phyloP scores from a whole-genome alignment of 768 basidiomycete species.

The Suillus subluteus region DNA sequence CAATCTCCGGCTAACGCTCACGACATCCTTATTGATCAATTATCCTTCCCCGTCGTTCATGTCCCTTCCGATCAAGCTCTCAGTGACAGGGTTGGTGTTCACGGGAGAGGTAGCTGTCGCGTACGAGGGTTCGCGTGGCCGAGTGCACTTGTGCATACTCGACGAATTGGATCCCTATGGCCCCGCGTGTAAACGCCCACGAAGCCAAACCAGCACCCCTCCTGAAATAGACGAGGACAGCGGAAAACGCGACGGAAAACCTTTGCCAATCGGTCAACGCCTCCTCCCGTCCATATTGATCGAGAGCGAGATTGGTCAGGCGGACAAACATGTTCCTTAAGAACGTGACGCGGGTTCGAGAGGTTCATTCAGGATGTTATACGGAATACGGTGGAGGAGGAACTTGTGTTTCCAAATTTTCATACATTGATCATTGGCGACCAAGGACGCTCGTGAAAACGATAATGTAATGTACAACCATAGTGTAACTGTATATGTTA shows the following conservation, averaged over 20 bases:
- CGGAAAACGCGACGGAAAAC: slow-evolving; percentile 57
- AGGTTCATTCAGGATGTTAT: slow-evolving; percentile 95
- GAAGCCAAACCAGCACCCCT: slow-evolving; percentile 51
- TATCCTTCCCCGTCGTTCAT: slow-evolving; percentile 97
- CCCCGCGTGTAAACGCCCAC: slow-evolving; percentile 63
- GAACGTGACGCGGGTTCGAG: slow-evolving; percentile 94
- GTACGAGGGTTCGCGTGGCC: slow-evolving; percentile 80
- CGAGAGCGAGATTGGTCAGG: slow-evolving; percentile 96
- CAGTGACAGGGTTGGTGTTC: slow-evolving; percentile 88
- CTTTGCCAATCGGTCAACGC: slow-evolving; percentile 78
- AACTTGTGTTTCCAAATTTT: slow-evolving; percentile 95
- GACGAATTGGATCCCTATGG: slow-evolving; percentile 89
- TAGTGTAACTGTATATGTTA: slow-evolving; percentile 28
- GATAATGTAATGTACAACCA: slow-evolving; percentile 11
- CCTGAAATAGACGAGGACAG: slow-evolving; percentile 67
- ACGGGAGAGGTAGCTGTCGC: slow-evolving; percentile 88
- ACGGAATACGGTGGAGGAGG: slow-evolving; percentile 93
- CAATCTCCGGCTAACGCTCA: slow-evolving; percentile 84
- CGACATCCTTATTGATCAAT: slow-evolving; percentile 94
- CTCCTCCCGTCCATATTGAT: slow-evolving; percentile 87
- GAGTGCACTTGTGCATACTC: slow-evolving; percentile 87
- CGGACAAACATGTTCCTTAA: slow-evolving; percentile 94
- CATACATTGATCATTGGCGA: slow-evolving; percentile 73
- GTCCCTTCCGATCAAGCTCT: slow-evolving; percentile 93
- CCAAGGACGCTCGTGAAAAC: slow-evolving; percentile 15